phyloP scores from a whole-genome alignment of 2,329 filamentous ascomycete genomes.

The Colletotrichum theobromicola region DNA sequence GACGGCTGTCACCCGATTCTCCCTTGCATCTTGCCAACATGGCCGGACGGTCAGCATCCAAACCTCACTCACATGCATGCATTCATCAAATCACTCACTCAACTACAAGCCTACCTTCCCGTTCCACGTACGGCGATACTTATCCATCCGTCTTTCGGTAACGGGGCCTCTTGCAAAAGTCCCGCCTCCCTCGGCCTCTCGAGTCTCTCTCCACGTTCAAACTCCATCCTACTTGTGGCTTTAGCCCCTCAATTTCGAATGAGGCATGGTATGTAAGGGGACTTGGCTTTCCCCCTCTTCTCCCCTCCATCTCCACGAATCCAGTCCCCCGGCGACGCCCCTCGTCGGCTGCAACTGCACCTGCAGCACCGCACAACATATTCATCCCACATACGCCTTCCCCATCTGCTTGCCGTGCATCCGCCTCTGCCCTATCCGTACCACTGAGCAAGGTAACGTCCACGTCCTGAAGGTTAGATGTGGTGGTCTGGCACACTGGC shows the following conservation, averaged over 20 bases:
- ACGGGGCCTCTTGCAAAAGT: neutral
- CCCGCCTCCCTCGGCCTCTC: neutral
- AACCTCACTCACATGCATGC: neutral
- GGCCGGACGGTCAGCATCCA: neutral
- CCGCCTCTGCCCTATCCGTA: constrained; percentile 14
- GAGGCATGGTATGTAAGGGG: neutral
- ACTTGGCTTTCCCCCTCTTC: neutral
- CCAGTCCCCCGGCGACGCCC: constrained; percentile 11
- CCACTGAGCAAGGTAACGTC: neutral
- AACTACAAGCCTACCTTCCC: too few species aligned
- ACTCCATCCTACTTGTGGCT: neutral
- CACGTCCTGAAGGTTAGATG: neutral
- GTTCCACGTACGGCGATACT: neutral
- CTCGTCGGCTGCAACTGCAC: constrained; percentile 15
- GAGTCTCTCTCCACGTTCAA: neutral
- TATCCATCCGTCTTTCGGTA: neutral
- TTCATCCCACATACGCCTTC: constrained; percentile 1
- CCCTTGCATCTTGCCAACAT: constrained; percentile 1
- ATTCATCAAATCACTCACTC: neutral
- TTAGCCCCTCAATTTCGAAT: neutral
- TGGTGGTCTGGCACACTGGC: neutral
- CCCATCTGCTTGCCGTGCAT: constrained; percentile 13
- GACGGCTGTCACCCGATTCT: neutral
- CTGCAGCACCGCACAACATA: constrained; percentile 17
- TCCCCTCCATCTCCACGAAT: constrained; percentile 18